Percentiles rank a stretch among this genome's conserved stretches.
These are phyloP conservation scores for Jasminum sambac DNA, from an alignment of 257 asterid genomes.

Conservation along the genomic window DNA sequence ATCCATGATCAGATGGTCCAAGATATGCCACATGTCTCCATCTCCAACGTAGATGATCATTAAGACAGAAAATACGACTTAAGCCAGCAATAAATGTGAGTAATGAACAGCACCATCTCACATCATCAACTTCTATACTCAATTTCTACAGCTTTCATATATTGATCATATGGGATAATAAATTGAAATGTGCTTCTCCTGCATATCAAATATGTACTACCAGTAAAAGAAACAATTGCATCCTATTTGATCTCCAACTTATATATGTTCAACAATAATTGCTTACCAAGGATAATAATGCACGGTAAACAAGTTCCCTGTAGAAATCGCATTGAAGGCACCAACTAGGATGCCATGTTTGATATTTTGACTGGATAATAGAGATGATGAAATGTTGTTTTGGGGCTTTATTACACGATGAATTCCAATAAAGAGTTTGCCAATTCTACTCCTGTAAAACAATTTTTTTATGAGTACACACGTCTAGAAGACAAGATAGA, in stretches of 20 bases:
- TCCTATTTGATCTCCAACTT: neutral
- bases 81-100: too few relatives aligned
- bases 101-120: too few relatives aligned
- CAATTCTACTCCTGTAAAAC: slow-evolving; percentile 8
- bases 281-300: slow-evolving; percentile 11
- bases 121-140: slow-evolving; percentile 4
- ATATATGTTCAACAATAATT: neutral
- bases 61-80: too few relatives aligned
- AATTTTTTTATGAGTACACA: neutral
- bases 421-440: slow-evolving; percentile 10
- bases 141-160: slow-evolving; percentile 12
- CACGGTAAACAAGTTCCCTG: slow-evolving; percentile 19
- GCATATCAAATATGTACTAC: neutral
- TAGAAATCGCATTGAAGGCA: slow-evolving; percentile 19
- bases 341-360: slow-evolving; percentile 20
- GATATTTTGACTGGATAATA: slow-evolving; percentile 15
- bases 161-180: slow-evolving; percentile 12
- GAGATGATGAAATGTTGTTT: slow-evolving; percentile 6
- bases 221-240: neutral
- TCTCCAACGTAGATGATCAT: too few relatives aligned
- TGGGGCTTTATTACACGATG: slow-evolving; percentile 8
- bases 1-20: too few relatives aligned
- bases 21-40: too few relatives aligned
- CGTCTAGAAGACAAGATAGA: neutral
- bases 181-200: slow-evolving; percentile 1